A percentile compares a stretch with the other conserved stretches of the same genome.
Evolutionary conservation across 2,329 filamentous ascomycete genomes (phyloP).

Genomic region (Tolypocladium cylindrosporum): DNA sequence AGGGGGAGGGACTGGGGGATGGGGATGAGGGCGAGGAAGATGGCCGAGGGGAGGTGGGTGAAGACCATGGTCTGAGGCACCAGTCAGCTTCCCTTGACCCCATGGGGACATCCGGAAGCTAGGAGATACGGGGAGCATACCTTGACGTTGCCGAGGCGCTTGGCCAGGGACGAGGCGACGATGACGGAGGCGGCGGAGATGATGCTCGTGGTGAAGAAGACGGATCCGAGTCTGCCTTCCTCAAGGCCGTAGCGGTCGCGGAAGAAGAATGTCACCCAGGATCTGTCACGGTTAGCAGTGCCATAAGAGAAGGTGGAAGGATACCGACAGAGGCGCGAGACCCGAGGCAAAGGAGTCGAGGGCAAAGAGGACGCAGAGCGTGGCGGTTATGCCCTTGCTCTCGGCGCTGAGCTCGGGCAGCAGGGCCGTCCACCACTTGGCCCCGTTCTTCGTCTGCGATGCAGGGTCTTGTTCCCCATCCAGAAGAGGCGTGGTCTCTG

Average conservation of each 20-base stretch:
- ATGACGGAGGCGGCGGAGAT: conserved; percentile 42
- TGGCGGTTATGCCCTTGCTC: conserved; percentile 43
- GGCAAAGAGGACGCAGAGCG: conserved; percentile 57
- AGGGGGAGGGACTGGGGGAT: conserved; percentile 41
- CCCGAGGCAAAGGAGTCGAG: conserved; percentile 63
- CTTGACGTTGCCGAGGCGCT: conserved; percentile 51
- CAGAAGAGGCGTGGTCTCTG: conserved; percentile 18
- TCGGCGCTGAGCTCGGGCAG: conserved; percentile 47
- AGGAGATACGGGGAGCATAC: conserved; percentile 28
- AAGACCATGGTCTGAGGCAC: conserved; percentile 57
- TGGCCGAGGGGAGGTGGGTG: conserved; percentile 59
- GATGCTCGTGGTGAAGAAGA: conserved; percentile 45
- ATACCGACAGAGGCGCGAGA: conserved; percentile 49
- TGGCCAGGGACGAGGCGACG: conserved; percentile 42
- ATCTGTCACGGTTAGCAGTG: conserved; percentile 28
- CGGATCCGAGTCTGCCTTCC: conserved; percentile 38
- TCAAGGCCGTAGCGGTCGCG: conserved; percentile 35
- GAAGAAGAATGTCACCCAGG: conserved; percentile 51
- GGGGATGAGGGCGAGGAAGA: conserved; percentile 55
- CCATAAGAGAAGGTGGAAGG: conserved; percentile 9
- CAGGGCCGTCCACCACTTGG: conserved; percentile 13
- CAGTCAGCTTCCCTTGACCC: not conserved
- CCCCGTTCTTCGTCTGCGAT: conserved; percentile 3
- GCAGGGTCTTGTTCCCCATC: not conserved
- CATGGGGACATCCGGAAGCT: not conserved